These are phyloP conservation scores for Boletus tylopilopsis DNA, from an alignment of 768 basidiomycete species.

Conservation along the genomic window DNA sequence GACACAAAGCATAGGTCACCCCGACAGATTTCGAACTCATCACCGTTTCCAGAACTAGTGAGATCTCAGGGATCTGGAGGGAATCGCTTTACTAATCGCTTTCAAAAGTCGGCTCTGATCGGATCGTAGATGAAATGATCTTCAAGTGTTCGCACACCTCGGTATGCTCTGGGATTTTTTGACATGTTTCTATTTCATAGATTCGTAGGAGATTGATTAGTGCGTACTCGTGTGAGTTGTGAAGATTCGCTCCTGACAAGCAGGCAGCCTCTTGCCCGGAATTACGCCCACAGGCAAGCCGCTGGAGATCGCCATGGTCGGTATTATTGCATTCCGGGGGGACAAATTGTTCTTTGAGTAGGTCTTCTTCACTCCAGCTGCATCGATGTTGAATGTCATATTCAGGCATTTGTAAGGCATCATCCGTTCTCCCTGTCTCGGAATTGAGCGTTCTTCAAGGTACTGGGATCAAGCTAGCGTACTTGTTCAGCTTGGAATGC, in stretches of 20 bases:
- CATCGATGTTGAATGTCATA: not conserved
- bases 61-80: conserved; percentile 2
- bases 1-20: conserved; percentile 30
- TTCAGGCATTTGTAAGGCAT: conserved; percentile 19
- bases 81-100: not conserved
- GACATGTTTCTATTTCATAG: not conserved
- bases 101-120: conserved; percentile 36
- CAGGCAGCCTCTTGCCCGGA: conserved; percentile 30
- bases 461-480: conserved; percentile 50
- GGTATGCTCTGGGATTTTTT: conserved; percentile 14
- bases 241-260: conserved; percentile 3
- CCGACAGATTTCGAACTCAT: conserved; percentile 39
- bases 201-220: conserved; percentile 39
- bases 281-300: conserved; percentile 36
- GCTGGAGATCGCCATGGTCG: conserved; percentile 41
- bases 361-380: not conserved
- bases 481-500: conserved; percentile 41
- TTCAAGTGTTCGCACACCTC: conserved; percentile 40
- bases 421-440: not conserved
- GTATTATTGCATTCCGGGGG: conserved; percentile 45
- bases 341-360: conserved; percentile 49
- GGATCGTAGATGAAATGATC: conserved; percentile 47
- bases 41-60: conserved; percentile 40
- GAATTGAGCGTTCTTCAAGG: conserved; percentile 18
- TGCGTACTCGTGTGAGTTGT: conserved; percentile 15